Evolutionary conservation across 75 land plant genomes (phyloP).

Genomic region (Selaginella moellendorffii): DNA sequence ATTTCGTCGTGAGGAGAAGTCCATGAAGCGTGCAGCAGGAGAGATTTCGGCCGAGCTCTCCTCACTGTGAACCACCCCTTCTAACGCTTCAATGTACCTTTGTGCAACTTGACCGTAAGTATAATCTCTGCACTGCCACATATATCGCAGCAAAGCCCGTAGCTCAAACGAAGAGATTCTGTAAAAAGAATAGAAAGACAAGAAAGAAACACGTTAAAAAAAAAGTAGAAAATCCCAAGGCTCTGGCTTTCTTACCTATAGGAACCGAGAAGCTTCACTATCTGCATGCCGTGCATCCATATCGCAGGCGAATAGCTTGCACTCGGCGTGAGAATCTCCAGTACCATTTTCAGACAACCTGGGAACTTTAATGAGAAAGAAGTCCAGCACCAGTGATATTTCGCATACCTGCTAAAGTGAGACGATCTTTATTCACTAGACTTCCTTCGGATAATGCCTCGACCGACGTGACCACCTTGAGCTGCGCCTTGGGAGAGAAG

Average conservation of each 20-base stretch:
- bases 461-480: conserved; percentile 56
- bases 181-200: conserved; percentile 12
- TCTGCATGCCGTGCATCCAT: conserved; percentile 41
- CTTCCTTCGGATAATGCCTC: conserved; percentile 55
- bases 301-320: conserved; percentile 48
- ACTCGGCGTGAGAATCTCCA: conserved; percentile 64
- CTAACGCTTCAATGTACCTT: conserved; percentile 58
- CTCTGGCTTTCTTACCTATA: conserved; percentile 71
- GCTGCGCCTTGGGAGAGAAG: conserved; percentile 76
- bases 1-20: conserved; percentile 57
- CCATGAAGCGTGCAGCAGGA: conserved; percentile 73
- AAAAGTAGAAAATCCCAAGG: background rate
- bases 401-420: conserved; percentile 71
- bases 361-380: background rate
- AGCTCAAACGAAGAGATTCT: conserved; percentile 83
- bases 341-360: conserved; percentile 86
- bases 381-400: background rate
- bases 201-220: background rate
- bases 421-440: conserved; percentile 73
- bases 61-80: conserved; percentile 56
- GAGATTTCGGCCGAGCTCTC: conserved; percentile 43
- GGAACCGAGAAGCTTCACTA: conserved; percentile 84
- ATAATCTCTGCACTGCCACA: conserved; percentile 35
- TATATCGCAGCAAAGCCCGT: conserved; percentile 57
- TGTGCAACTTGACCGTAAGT: conserved; percentile 45